Conservation (phyloP, 768 basidiomycete genomes). For the Udeniomyces megalosporus region DNA sequence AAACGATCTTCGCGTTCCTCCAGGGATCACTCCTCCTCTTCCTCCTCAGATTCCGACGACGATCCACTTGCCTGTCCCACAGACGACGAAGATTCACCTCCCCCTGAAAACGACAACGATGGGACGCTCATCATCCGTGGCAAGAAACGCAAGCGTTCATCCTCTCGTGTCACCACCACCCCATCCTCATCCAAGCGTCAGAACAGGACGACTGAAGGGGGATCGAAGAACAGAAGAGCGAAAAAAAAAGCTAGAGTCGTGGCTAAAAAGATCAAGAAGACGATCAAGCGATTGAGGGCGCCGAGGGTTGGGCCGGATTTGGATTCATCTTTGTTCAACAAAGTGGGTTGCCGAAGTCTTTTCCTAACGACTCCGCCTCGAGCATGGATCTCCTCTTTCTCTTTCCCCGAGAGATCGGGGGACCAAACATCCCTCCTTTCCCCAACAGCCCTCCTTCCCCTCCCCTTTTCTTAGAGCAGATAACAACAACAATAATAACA, state of each 20-base stretch:
- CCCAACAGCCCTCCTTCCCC: slow-evolving; percentile 19
- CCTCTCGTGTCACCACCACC: too few species aligned
- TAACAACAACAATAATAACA: too few species aligned
- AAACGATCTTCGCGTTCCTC: not conserved
- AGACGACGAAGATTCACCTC: not conserved
- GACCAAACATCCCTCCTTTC: slow-evolving; percentile 17
- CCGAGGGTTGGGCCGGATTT: not conserved
- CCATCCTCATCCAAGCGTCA: too few species aligned
- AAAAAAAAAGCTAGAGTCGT: slow-evolving; percentile 21
- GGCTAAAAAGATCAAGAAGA: slow-evolving; percentile 25
- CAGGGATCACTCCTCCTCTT: not conserved
- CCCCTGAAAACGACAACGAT: not conserved
- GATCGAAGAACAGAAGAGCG: slow-evolving; percentile 20
- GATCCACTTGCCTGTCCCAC: not conserved
- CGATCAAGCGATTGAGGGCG: slow-evolving; percentile 11
- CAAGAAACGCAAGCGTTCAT: not conserved
- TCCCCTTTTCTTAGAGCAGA: slow-evolving; percentile 18
- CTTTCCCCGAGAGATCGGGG: not conserved
- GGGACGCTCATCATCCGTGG: slow-evolving; percentile 28
- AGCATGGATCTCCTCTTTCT: not conserved
- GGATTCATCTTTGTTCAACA: not conserved
- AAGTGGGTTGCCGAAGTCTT: too few species aligned
- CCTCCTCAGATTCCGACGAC: not conserved
- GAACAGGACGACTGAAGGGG: too few species aligned
- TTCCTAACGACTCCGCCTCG: too few species aligned